phyloP scores from a whole-genome alignment of 2,329 filamentous ascomycete species.

The Phaeophleospora eucalypticola region DNA sequence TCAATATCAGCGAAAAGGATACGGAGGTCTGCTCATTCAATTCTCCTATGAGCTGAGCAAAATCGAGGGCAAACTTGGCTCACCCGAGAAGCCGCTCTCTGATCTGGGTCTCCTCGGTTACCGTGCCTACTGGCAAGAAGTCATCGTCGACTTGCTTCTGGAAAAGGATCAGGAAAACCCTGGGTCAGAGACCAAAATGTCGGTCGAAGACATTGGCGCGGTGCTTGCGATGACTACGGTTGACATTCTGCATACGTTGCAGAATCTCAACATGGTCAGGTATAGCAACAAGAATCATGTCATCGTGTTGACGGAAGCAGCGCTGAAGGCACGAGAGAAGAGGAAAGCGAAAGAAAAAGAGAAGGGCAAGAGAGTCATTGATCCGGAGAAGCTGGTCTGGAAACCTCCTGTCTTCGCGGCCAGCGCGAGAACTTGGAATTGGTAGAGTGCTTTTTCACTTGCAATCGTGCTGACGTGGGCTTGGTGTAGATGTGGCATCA shows the following conservation, averaged over 20 bases:
- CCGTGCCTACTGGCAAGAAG: conserved; percentile 96
- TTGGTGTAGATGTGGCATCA: background rate
- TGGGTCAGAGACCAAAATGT: conserved; percentile 58
- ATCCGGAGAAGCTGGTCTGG: conserved; percentile 79
- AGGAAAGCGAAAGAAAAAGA: conserved; percentile 69
- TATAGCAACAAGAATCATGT: conserved; percentile 97
- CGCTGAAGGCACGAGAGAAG: conserved; percentile 65
- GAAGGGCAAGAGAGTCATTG: conserved; percentile 73
- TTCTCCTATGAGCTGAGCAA: conserved; percentile 97
- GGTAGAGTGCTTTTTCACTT: conserved; percentile 50
- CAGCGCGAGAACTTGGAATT: conserved; percentile 88
- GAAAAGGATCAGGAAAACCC: conserved; percentile 51
- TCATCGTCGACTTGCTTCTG: conserved; percentile 81
- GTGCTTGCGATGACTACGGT: conserved; percentile 91
- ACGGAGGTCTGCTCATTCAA: conserved; percentile 87
- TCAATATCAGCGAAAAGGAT: conserved; percentile 93
- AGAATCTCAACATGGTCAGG: conserved; percentile 89
- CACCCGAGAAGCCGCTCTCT: conserved; percentile 91
- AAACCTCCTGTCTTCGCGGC: conserved; percentile 94
- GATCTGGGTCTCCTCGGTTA: conserved; percentile 92
- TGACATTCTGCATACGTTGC: conserved; percentile 90
- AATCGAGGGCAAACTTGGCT: conserved; percentile 90
- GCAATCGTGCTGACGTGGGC: background rate
- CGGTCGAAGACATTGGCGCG: conserved; percentile 77
- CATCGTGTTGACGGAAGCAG: conserved; percentile 81